phyloP scores from a whole-genome alignment of 306 rosid genomes.

The Quercus variabilis region DNA sequence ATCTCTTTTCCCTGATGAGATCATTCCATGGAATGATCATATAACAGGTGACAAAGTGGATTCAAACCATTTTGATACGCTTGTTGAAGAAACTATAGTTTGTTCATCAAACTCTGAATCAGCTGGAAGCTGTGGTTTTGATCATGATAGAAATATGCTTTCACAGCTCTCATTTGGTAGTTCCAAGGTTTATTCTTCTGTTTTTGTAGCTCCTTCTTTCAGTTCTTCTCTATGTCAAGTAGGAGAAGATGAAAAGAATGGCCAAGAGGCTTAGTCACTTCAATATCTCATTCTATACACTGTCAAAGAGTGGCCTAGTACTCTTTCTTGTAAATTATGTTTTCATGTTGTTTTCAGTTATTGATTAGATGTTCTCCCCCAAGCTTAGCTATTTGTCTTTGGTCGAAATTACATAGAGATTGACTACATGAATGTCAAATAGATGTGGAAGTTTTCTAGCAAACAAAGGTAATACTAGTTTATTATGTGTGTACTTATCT shows the following conservation, averaged over 20 bases:
- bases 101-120: conserved; percentile 35
- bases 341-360: not conserved
- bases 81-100: conserved; percentile 72
- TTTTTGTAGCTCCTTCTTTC: conserved; percentile 91
- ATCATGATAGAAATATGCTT: not conserved
- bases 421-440: conserved; percentile 2
- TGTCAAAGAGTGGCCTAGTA: not conserved
- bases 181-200: conserved; percentile 89
- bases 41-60: conserved; percentile 9
- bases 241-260: not conserved
- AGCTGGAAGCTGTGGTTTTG: conserved; percentile 20
- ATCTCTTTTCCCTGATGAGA: conserved; percentile 25
- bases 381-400: not conserved
- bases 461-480: too few relatives aligned
- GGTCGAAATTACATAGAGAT: not conserved
- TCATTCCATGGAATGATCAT: conserved; percentile 24
- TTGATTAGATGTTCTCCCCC: not conserved
- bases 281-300: not conserved
- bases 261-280: not conserved
- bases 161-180: conserved; percentile 50
- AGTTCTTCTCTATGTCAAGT: conserved; percentile 35
- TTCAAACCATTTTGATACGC: conserved; percentile 21
- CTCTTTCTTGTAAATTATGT: not conserved
- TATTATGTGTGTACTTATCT: too few relatives aligned
- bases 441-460: not conserved